Evolutionary conservation across 495 filamentous ascomycete genomes (phyloP).

Genomic region (Annulohypoxylon nitens): DNA sequence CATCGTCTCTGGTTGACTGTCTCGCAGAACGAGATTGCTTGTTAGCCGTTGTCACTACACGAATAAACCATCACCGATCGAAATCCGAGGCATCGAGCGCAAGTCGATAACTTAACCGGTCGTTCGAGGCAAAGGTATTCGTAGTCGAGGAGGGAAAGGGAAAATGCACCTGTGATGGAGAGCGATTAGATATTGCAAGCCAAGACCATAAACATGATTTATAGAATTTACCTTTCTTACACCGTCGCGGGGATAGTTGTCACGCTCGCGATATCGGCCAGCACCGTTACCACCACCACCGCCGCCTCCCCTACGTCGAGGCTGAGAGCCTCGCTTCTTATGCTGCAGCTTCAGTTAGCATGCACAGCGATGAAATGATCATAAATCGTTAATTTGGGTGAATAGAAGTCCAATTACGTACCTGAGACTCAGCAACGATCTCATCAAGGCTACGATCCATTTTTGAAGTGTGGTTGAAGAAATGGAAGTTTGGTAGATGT

Average conservation of each 20-base stretch:
- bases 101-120: conserved; percentile 43
- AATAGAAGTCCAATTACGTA: conserved; percentile 57
- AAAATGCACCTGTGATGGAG: conserved; percentile 49
- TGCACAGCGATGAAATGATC: background rate
- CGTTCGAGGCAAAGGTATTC: conserved; percentile 42
- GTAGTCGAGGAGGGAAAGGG: conserved; percentile 51
- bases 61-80: conserved; percentile 61
- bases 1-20: conserved; percentile 70
- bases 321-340: conserved; percentile 47
- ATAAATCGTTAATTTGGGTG: background rate
- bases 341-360: conserved; percentile 44
- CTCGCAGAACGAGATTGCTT: conserved; percentile 62
- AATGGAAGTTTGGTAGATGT: conserved; percentile 31
- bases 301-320: conserved; percentile 45
- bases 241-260: conserved; percentile 77
- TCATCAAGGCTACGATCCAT: conserved; percentile 91
- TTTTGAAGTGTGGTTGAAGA: conserved; percentile 28
- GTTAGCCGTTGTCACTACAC: conserved; percentile 69
- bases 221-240: conserved; percentile 77
- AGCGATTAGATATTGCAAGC: conserved; percentile 9
- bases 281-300: conserved; percentile 52
- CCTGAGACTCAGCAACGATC: conserved; percentile 84
- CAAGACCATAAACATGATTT: background rate
- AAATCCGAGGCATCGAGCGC: conserved; percentile 53
- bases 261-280: conserved; percentile 67